Conservation (phyloP, 148 eudicot genomes). For the Rheum nobile region DNA sequence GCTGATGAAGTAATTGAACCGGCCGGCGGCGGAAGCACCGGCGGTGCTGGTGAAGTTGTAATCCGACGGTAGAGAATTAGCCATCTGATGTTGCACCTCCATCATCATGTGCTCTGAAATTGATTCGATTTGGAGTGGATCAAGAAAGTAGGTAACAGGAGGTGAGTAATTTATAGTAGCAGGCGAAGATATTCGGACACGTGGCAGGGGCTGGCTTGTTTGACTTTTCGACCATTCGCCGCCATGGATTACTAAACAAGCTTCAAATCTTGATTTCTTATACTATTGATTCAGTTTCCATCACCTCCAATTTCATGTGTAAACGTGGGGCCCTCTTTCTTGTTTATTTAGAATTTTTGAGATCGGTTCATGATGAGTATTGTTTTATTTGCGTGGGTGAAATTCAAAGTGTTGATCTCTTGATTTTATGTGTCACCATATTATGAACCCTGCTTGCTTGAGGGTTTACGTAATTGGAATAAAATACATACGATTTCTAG, state of each 20-base stretch:
- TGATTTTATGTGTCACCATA: background rate
- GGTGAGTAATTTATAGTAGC: background rate
- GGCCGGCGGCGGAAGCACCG: background rate
- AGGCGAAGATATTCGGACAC: background rate
- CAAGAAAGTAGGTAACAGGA: background rate
- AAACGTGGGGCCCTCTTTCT: background rate
- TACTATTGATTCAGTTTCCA: background rate
- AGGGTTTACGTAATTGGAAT: background rate
- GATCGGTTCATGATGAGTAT: background rate
- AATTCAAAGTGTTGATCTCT: background rate
- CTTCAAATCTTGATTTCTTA: background rate
- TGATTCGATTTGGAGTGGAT: background rate
- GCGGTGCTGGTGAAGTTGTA: too few species aligned
- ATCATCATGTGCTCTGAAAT: background rate
- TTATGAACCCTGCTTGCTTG: background rate
- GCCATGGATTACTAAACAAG: background rate
- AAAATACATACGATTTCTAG: background rate
- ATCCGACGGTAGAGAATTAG: background rate
- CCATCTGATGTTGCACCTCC: background rate
- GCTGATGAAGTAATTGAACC: conserved; percentile 9
- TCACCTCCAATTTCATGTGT: conserved; percentile 1
- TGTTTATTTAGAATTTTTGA: background rate
- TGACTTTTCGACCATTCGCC: background rate
- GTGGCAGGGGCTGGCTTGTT: background rate
- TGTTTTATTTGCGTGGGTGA: background rate